phyloP scores from a whole-genome alignment of 2,329 filamentous ascomycete genomes.

The Diaporthe sp. region DNA sequence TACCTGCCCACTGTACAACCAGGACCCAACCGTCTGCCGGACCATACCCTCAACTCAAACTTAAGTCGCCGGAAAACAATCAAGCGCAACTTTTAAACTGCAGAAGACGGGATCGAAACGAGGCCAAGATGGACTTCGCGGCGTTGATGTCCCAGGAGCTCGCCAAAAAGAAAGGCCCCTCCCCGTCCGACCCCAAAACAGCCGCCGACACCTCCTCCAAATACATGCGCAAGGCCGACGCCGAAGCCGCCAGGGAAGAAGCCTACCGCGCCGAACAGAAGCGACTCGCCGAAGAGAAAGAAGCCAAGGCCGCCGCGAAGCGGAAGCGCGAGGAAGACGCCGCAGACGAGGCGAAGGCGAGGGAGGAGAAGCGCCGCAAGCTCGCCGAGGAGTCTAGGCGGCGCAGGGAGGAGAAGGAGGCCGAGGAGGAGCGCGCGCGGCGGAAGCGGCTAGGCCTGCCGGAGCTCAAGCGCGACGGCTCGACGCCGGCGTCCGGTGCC shows the following conservation, averaged over 20 bases:
- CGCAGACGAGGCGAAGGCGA: constrained; percentile 73
- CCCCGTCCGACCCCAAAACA: constrained; percentile 43
- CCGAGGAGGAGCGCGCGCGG: constrained; percentile 78
- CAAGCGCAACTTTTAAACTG: neutral
- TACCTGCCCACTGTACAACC: neutral
- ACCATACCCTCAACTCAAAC: neutral
- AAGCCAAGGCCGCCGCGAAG: constrained; percentile 80
- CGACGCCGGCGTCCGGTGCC: constrained; percentile 26
- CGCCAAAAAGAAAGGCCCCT: constrained; percentile 77
- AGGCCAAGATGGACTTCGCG: constrained; percentile 88
- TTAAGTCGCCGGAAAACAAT: neutral
- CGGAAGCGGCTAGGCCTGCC: constrained; percentile 85
- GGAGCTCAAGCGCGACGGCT: constrained; percentile 66
- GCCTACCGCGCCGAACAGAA: constrained; percentile 88
- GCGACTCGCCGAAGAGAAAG: constrained; percentile 77
- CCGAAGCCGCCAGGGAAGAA: constrained; percentile 85
- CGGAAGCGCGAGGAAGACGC: constrained; percentile 92
- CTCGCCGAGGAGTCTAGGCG: constrained; percentile 85
- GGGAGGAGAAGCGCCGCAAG: constrained; percentile 85
- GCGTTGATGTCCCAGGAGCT: constrained; percentile 94
- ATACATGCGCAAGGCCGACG: constrained; percentile 86
- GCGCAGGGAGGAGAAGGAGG: constrained; percentile 79
- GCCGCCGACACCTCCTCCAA: constrained; percentile 68
- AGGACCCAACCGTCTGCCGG: neutral
- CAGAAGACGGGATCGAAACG: neutral